Percentiles rank a stretch among this genome's conserved stretches.
Evolutionary conservation across 2,329 filamentous ascomycete genomes (phyloP).

Genomic region (Neonectria ditissima): DNA sequence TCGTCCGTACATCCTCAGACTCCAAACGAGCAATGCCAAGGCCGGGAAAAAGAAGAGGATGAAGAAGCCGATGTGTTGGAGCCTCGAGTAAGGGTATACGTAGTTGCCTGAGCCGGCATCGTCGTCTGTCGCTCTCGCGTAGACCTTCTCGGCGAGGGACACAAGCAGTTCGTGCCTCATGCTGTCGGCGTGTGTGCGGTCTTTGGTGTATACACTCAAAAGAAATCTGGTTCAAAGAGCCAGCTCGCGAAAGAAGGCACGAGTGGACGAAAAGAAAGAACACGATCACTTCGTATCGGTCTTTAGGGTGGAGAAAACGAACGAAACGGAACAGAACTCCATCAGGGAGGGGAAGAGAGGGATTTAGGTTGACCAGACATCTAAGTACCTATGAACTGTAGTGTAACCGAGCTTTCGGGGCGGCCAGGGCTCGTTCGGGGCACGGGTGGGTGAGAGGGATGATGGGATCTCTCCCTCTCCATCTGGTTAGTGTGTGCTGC

Average conservation of each 20-base stretch:
- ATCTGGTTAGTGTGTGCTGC: conserved; percentile 20
- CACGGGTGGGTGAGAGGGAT: background rate
- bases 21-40: conserved; percentile 28
- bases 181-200: background rate
- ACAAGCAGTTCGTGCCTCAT: conserved; percentile 29
- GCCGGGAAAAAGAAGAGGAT: conserved; percentile 35
- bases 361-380: conserved; percentile 15
- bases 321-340: conserved; percentile 6
- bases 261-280: background rate
- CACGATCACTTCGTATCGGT: background rate
- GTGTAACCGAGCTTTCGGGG: conserved; percentile 4
- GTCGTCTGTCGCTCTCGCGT: conserved; percentile 15
- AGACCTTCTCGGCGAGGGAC: conserved; percentile 18
- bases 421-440: background rate
- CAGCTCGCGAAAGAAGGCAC: conserved; percentile 11
- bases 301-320: background rate
- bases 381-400: conserved; percentile 11
- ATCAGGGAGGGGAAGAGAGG: background rate
- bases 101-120: conserved; percentile 12
- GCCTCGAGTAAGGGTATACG: conserved; percentile 30
- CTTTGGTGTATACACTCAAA: background rate
- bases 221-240: conserved; percentile 9
- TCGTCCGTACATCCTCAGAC: conserved; percentile 29
- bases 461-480: background rate
- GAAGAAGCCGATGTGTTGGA: conserved; percentile 35